Evolutionary conservation across 2,329 filamentous ascomycete species (phyloP), one percentile per base, ranked within the genome.

Genomic region (Trichoderma sp.): DNA sequence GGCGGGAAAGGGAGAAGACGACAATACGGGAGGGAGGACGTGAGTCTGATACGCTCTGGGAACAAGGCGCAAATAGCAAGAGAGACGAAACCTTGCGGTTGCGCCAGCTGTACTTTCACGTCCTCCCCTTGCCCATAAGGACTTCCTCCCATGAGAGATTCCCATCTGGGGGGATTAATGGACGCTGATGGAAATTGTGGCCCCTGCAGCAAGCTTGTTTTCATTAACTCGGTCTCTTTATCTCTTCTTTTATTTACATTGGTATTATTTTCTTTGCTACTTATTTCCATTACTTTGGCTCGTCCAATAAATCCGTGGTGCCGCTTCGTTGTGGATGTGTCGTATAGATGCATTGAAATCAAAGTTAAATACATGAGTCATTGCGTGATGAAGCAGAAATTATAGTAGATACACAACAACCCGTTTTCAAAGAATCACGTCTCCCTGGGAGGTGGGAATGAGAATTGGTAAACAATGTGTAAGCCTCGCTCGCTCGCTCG

Each of bases 251-350:
- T 56, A 63, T 64, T 51, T 60, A 41, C 50, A 26, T 67, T 69
- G 55, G 61, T 68, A 60, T 66, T 66, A 65, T 62, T 50, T 67
- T 67, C 44, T 64, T 64, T 26, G 60, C 56, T 64, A 66, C 64
- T 51, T 67, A 66, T 66, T 51, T 67, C 51, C 61, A 66, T 66
- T 45, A 66, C 56, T 64, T 67, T 39, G 48, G 44, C 39, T 30
- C 59, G 39, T 63, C 43, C 64, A 28, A 59, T 63, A 65, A 34
- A 44, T 21, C 51, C 21, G 58, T 62, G 67, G 58, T 64, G 57
- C 55, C 21, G 21, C 21, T 47, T 45, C 41, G 44, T 58, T 30
- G 51, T 24, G 56, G 65, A 64, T 62, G 62, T 57, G 59, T n/a
- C n/a, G n/a, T n/a, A n/a, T n/a, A n/a, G n/a, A n/a, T n/a, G n/a